Evolutionary conservation across 306 rosid species (phyloP).

Genomic region (Calophaca sinica): DNA sequence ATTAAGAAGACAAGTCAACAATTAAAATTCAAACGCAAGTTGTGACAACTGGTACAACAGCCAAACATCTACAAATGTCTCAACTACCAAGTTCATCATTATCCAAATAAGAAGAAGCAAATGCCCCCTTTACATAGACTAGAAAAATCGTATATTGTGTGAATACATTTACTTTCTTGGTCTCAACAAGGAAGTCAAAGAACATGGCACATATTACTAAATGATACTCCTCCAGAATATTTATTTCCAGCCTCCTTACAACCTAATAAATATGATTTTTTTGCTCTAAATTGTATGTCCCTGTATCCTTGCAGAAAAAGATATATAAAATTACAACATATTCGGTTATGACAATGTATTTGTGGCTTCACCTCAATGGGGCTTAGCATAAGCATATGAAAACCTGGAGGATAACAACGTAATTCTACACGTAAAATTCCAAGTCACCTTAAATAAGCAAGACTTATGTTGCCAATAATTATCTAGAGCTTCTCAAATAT

Average conservation of each 20-base stretch:
- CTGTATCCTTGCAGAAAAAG: too few species aligned
- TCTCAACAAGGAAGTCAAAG: neutral
- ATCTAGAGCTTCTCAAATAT: constrained; percentile 13
- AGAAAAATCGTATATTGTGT: too few species aligned
- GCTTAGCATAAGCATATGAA: neutral
- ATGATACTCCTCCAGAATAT: neutral
- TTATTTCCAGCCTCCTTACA: neutral
- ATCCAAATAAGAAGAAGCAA: neutral
- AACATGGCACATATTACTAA: neutral
- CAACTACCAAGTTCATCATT: neutral
- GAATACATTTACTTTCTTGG: neutral
- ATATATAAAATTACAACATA: neutral
- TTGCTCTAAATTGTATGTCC: neutral
- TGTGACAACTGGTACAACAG: neutral
- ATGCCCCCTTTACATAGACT: neutral
- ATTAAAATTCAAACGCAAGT: neutral
- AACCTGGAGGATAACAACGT: neutral
- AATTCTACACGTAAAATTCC: neutral
- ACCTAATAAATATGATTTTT: neutral
- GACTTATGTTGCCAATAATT: neutral
- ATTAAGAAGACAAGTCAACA: neutral
- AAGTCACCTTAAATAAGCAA: neutral
- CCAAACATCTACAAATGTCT: neutral
- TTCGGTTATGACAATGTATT: too few species aligned
- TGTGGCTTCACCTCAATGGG: too few species aligned